Base-by-base conservation (phyloP, 1,284 basidiomycete species). In the Tranzscheliella williamsii region DNA sequence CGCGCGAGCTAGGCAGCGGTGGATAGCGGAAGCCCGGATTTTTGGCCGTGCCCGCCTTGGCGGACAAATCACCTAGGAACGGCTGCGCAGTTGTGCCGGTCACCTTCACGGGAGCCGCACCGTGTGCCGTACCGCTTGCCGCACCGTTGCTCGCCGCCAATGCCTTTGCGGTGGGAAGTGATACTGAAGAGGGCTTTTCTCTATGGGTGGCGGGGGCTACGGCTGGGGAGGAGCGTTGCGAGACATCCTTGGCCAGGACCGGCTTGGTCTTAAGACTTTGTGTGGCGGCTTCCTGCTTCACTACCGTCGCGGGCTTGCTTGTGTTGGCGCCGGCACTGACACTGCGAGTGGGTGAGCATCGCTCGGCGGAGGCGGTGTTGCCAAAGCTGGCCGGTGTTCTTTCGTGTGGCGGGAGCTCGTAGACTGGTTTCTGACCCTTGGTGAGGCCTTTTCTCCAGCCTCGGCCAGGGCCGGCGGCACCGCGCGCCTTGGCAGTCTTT, bases 381-480 rank as follows among this genome's bases (percentile, higher is more conserved):
- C 53, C 54, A 31, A 63, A 63, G 1, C 46, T 46, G 3, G 65
- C 53, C 7, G 67, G 62, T 24, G 63, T 67, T 16, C 38, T 32
- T n/a, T 56, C 58, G 24, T 53, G 40, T 2, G 53, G 49, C 2
- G 70, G 70, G 6, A 65, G 53, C 37, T 67, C 60, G 44, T 75
- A 75, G 0, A 73, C 66, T 3, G 73, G 72, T 34, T 75, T 75
- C 40, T 73, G 69, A 8, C 72, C 73, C 31, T 73, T 74, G 11
- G 67, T 71, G n/a, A 76, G 44, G 6, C 73, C 73, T 31, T 73
- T 74, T 18, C 73, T 62, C 73, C 73, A 76, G 1, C 72, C 72
- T 30, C 72, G 44, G 6, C 73, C 73, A 2, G 73, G 73, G 12
- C 73, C 73, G n/a, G 70, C 60, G 1, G 73, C 72, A 18, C 73